These are phyloP conservation scores for Brassica incana DNA, from an alignment of 345 rosid species.

Conservation along the genomic window DNA sequence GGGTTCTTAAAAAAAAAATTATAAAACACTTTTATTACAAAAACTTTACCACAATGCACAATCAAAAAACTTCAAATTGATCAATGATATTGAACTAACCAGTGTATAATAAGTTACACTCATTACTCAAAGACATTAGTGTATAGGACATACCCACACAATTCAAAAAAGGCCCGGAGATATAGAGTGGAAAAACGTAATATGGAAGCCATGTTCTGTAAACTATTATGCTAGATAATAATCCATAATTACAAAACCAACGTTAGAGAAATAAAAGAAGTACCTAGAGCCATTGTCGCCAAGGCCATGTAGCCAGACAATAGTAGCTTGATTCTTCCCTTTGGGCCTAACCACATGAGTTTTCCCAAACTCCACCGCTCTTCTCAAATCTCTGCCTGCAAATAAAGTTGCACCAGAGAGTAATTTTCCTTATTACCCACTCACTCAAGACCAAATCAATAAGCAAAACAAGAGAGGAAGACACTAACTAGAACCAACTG, in stretches of 20 bases:
- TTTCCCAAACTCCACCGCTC: constrained; percentile 78
- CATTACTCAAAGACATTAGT: neutral
- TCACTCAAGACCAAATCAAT: neutral
- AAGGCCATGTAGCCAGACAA: constrained; percentile 99
- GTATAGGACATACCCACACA: neutral
- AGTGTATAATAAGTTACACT: neutral
- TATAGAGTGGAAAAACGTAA: neutral
- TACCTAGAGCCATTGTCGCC: constrained; percentile 96
- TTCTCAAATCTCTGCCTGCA: constrained; percentile 56
- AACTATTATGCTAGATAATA: neutral
- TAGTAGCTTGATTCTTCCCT: constrained; percentile 95
- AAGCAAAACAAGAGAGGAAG: neutral
- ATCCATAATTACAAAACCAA: neutral
- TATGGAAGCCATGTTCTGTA: neutral
- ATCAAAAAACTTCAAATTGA: too few relatives aligned
- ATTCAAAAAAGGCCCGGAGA: neutral
- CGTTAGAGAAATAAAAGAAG: constrained; percentile 4
- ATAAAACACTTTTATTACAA: too few relatives aligned
- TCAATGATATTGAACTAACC: too few relatives aligned
- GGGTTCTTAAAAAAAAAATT: too few relatives aligned
- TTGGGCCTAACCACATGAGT: constrained; percentile 92
- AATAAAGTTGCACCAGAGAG: neutral
- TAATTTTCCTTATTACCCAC: neutral
- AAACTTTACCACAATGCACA: too few relatives aligned
- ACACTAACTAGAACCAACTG: constrained; percentile 68